Conservation (phyloP, 2,329 filamentous ascomycete species). For the Verticillium nubilum region DNA sequence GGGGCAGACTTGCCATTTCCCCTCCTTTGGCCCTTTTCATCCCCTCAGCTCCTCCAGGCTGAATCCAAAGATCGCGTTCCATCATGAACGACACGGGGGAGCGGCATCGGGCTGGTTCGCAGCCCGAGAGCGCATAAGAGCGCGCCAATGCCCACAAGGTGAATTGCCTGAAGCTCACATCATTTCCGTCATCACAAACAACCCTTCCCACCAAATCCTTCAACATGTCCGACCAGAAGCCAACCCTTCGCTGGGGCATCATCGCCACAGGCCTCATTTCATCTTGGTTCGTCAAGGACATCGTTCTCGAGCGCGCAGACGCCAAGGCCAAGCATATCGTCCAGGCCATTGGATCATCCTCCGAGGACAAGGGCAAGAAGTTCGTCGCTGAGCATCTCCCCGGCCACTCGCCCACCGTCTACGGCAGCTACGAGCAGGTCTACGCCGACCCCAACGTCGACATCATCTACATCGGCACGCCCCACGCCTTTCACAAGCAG, state of each 20-base stretch:
- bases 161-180: not conserved
- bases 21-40: not conserved
- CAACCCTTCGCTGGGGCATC: constrained; percentile 28
- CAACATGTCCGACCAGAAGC: constrained; percentile 2
- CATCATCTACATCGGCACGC: constrained; percentile 39
- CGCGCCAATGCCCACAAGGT: not conserved
- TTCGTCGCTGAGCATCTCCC: constrained; percentile 29
- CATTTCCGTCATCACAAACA: not conserved
- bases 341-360: constrained; percentile 36
- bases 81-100: not conserved
- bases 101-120: not conserved
- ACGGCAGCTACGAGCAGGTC: constrained; percentile 32
- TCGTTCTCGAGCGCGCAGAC: constrained; percentile 27
- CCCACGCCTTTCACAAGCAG: constrained; percentile 36
- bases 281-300: constrained; percentile 36
- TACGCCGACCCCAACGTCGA: constrained; percentile 35
- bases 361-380: constrained; percentile 26
- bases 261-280: constrained; percentile 33
- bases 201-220: not conserved
- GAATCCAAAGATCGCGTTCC: not conserved
- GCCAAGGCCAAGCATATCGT: constrained; percentile 33
- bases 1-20: not conserved
- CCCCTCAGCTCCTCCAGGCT: not conserved
- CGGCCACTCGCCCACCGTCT: constrained; percentile 22
- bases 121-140: not conserved